Evolutionary conservation across 2,329 filamentous ascomycete species (phyloP), one percentile per base, ranked within the genome.

Genomic region (Ceratocystis papillata): DNA sequence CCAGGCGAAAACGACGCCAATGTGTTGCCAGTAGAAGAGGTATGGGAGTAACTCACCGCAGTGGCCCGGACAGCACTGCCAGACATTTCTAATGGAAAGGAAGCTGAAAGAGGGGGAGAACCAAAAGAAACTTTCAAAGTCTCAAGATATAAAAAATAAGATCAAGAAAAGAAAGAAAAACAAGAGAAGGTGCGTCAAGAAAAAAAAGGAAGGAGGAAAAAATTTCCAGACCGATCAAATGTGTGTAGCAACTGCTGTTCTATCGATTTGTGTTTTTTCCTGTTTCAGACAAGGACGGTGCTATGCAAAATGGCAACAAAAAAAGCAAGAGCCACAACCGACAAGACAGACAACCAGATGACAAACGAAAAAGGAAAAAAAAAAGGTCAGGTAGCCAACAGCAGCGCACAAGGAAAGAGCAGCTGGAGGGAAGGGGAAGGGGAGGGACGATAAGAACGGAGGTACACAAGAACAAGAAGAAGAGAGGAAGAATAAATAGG

Each of bases 61-160:
- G 62, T 64, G 48, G 67, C 65, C 48, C 30, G 33, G 22, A 65
- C 59, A 55, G 65, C 63, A 33, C 63, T 62, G 37, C 28, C 55
- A 37, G 67, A 61, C 37, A 65, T 62, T 37, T 44, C 57, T 63
- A 60, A 65, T 64, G 62, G 67, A 63, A 28, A 62, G 55, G 65
- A 30, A 20, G 50, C 57, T 28, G 55, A 63, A 48, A 64, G 57
- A 30, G 45, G 30, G 37, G 67, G 62, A 15, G 55, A 46, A 53
- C 62, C 50, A 44, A 44, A 65, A 45, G 63, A 62, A 57, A 46
- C 65, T 63, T 57, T 57, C 22, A 63, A 25, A 63, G 41, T 45
- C 61, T 57, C 33, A 61, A 41, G 45, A 53, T 22, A n/a, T 3
- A 62, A 62, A 50, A 37, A 37, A 25, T 20, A 62, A 41, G 6